phyloP scores from a whole-genome alignment of 768 basidiomycete genomes.

The Tricholoma matsutake region DNA sequence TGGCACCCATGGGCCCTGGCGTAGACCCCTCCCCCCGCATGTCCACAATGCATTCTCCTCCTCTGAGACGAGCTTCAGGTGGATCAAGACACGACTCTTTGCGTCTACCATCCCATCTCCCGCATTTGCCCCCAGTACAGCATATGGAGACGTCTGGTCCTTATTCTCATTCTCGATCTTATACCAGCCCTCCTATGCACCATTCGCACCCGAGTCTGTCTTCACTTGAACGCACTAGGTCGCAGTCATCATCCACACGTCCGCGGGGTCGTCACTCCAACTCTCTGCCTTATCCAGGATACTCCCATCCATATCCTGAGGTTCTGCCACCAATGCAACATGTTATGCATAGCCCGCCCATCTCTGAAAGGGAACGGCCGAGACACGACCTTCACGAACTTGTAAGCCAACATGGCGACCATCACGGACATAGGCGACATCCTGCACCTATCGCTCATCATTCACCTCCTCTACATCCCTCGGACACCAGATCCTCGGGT shows the following conservation, averaged over 20 bases:
- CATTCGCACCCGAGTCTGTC: conserved; percentile 36
- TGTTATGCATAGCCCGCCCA: conserved; percentile 48
- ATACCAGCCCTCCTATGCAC: conserved; percentile 41
- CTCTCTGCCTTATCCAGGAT: conserved; percentile 34
- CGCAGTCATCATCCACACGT: conserved; percentile 46
- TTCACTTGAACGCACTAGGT: conserved; percentile 44
- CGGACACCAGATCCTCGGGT: conserved; percentile 33
- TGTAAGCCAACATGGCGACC: conserved; percentile 29
- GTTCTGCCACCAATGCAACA: conserved; percentile 41
- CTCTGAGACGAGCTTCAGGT: conserved; percentile 33
- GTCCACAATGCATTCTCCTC: conserved; percentile 38
- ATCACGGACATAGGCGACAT: conserved; percentile 29
- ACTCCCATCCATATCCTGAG: conserved; percentile 46
- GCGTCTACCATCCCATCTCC: conserved; percentile 48
- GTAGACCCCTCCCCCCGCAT: conserved; percentile 37
- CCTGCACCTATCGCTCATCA: conserved; percentile 30
- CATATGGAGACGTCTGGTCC: conserved; percentile 30
- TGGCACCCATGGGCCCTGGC: conserved; percentile 45
- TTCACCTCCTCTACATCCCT: conserved; percentile 35
- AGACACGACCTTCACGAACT: conserved; percentile 47
- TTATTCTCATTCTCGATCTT: conserved; percentile 33
- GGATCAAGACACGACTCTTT: conserved; percentile 36
- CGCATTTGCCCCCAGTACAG: conserved; percentile 44
- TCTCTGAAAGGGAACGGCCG: conserved; percentile 43
- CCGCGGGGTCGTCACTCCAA: conserved; percentile 46